Percentiles rank a stretch among this genome's conserved stretches.
These are phyloP conservation scores for Polymyxa betae DNA, from an alignment of 208 protist species.

Conservation along the genomic window DNA sequence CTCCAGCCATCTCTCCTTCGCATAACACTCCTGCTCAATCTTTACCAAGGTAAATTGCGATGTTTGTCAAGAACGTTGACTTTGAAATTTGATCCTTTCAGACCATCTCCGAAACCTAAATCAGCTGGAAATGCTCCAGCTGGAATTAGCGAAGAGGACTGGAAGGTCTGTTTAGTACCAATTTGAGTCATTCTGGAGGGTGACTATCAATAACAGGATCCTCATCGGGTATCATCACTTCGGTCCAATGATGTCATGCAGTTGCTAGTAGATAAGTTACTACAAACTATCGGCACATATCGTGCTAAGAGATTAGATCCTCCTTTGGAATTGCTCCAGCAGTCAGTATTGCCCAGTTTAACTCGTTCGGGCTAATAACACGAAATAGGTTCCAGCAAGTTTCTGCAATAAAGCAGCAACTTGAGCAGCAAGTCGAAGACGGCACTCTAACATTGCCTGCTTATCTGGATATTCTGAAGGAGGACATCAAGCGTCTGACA, in stretches of 20 bases:
- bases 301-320: conserved; percentile 1
- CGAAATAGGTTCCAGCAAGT: neutral
- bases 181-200: neutral
- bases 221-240: neutral
- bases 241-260: conserved; percentile 20
- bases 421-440: conserved; percentile 32
- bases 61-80: too few relatives aligned
- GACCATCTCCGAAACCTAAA: too few relatives aligned
- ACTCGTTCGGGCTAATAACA: neutral
- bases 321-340: neutral
- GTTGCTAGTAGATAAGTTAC: neutral
- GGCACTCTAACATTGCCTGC: conserved; percentile 17
- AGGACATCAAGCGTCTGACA: conserved; percentile 2
- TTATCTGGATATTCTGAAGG: neutral
- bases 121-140: too few relatives aligned
- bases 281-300: neutral
- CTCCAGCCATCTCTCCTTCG: too few relatives aligned
- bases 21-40: too few relatives aligned
- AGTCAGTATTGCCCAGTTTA: neutral
- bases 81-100: too few relatives aligned
- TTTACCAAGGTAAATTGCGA: too few relatives aligned
- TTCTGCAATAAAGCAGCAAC: neutral
- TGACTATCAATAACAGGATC: neutral
- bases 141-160: neutral
- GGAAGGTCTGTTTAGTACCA: neutral